Base-by-base conservation (phyloP, 495 filamentous ascomycete genomes). In the Aspergillus olivimuriae region DNA sequence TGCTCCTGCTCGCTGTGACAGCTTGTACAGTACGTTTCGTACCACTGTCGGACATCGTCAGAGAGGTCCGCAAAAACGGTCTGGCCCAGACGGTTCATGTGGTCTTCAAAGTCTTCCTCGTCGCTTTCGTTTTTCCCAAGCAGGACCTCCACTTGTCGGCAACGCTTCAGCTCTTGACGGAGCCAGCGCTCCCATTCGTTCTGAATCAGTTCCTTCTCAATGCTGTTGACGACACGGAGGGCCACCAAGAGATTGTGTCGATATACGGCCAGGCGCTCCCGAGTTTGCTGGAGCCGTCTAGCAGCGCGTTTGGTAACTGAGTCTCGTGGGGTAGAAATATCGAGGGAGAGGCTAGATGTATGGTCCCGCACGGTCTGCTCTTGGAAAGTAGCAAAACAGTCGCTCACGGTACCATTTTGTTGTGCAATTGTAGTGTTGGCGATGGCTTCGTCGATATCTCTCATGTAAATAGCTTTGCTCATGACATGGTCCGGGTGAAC, bases 111-210 rank as follows among this genome's bases (percentile, higher is more conserved):
- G 15, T 54, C 57, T n/a, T 64, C 58, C 31, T 53, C 47, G 1
- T 39, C 52, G n/a, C n/a, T n/a, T 10, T 55, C 39, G 11, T 67
- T 49, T 17, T 61, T 46, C 15, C 58, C 46, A 47, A 86, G 57
- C 44, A 83, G 60, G 7, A 56, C 61, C 44, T 72, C 69, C 3
- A 87, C 74, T 53, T 78, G 72, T 34, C 74, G 74, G 64, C 89
- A 95, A 43, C 81, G 77, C 17, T 62, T 53, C 41, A 71, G 73
- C 65, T 96, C 90, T 31, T 82, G 80, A 4, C 69, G 57, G 12
- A 97, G 73, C 89, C 89, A 97, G 31, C 83, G 83, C 66, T 94
- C 89, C 83, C 87, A 98, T 66, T 96, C 90, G 2, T 78, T 82
- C 43, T 76, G 72, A 43, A 97, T 49, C 57, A 94, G 81, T 59